phyloP scores from a whole-genome alignment of 2,329 filamentous ascomycete genomes.

The Aspergillus carbonarius region DNA sequence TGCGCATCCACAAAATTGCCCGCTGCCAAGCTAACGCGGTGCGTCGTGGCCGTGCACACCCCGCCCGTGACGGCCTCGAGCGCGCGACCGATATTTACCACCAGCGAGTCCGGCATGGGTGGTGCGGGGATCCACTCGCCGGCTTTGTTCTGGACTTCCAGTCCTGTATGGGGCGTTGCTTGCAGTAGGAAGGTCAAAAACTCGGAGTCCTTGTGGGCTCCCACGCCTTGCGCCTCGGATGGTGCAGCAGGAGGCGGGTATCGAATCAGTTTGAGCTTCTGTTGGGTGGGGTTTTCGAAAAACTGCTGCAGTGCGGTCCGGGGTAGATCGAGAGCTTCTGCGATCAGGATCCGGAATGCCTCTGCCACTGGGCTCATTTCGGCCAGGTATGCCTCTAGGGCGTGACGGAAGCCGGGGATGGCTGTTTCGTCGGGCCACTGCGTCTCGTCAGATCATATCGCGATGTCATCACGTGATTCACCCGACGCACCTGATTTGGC shows the following conservation, averaged over 20 bases:
- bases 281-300: constrained; percentile 35
- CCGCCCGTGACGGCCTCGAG: constrained; percentile 38
- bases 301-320: constrained; percentile 30
- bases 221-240: constrained; percentile 39
- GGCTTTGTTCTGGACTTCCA: constrained; percentile 50
- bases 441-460: background rate
- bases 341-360: constrained; percentile 31
- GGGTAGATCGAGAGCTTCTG: constrained; percentile 34
- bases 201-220: constrained; percentile 51
- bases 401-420: constrained; percentile 33
- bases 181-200: constrained; percentile 52
- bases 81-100: constrained; percentile 49
- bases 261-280: constrained; percentile 43
- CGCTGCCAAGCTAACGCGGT: constrained; percentile 31
- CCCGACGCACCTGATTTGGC: constrained; percentile 34
- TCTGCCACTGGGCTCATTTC: constrained; percentile 27
- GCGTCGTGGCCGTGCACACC: constrained; percentile 38
- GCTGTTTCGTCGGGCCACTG: constrained; percentile 36
- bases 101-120: constrained; percentile 47
- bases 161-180: constrained; percentile 43
- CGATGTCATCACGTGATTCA: background rate
- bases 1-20: constrained; percentile 29
- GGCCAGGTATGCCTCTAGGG: constrained; percentile 31
- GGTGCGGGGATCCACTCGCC: constrained; percentile 48
- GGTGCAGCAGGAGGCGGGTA: constrained; percentile 41